Base-by-base conservation (phyloP, 352 stramenopile species). In the Phytophthora brassicae region DNA sequence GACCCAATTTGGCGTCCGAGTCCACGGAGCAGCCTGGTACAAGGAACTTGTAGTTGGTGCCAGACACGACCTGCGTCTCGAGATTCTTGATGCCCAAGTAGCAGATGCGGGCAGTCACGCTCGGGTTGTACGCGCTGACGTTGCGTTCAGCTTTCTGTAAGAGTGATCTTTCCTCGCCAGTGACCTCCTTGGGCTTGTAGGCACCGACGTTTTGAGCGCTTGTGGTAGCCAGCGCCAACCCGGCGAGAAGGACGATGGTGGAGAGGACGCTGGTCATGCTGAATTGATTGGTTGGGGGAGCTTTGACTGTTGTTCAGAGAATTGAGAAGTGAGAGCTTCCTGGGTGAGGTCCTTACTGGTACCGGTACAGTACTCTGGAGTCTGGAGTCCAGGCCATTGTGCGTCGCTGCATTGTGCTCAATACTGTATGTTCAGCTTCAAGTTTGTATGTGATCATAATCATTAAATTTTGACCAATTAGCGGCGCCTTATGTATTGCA, bases 31-130 rank as follows among this genome's bases (percentile, higher is more conserved):
- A 82, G 6, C 64, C 74, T 9, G 66, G 31, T 19, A 77, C 38
- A 31, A 73, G 39, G 64, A 77, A 82, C 33, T 65, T 66, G 58
- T 77, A 79, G 54, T 77, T 77, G 22, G 68, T 77, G 44, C 74
- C 74, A 9, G 74, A 66, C 2, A 82, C 74, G 46, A 59, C 58
- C 48, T 82, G 70, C 7, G 53, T 57, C 42, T 63, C 22, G 8
- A 71, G 58, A 39, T 50, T 60, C 13, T 70, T 31, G 38, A 82
- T 60, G 20, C 50, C 46, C 11, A 70, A 49, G n/a, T 67, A 41
- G 49, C 73, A 82, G 46, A 79, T 56, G 5, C 56, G 57, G 6
- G 38, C 38, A 1, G 6, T 64, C 47, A 75, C 60, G 22, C 45
- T 42, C 4, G 31, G 42, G 19, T 45, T 36, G 64, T 74, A 77